phyloP scores from a whole-genome alignment of 2,329 filamentous ascomycete genomes.

The Aspergillus ustus region DNA sequence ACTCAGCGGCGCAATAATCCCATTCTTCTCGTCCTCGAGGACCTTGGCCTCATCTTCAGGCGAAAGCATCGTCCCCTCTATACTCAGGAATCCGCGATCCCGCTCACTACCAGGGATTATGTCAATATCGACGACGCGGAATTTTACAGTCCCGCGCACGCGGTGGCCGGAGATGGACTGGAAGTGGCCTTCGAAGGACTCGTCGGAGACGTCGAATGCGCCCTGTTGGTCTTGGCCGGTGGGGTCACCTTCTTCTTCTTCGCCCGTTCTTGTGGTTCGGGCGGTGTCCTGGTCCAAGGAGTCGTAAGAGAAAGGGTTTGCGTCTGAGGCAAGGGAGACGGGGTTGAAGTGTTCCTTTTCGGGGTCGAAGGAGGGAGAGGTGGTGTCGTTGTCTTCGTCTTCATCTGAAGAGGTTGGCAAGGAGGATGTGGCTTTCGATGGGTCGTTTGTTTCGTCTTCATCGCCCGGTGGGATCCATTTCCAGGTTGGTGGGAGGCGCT shows the following conservation, averaged over 20 bases:
- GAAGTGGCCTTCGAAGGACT: slow-evolving; percentile 72
- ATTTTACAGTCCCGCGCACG: slow-evolving; percentile 72
- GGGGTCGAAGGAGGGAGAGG: slow-evolving; percentile 35
- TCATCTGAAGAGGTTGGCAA: slow-evolving; percentile 34
- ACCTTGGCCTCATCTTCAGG: slow-evolving; percentile 68
- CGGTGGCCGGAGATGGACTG: slow-evolving; percentile 71
- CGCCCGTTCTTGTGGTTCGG: slow-evolving; percentile 24
- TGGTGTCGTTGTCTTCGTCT: slow-evolving; percentile 25
- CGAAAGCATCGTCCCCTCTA: slow-evolving; percentile 84
- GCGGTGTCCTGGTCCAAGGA: slow-evolving; percentile 32
- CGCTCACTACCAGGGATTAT: slow-evolving; percentile 69
- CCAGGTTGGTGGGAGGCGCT: slow-evolving; percentile 77
- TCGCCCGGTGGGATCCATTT: slow-evolving; percentile 71
- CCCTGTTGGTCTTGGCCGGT: not conserved
- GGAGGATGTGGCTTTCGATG: slow-evolving; percentile 7
- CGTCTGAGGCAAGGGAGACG: slow-evolving; percentile 37
- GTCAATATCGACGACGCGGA: slow-evolving; percentile 84
- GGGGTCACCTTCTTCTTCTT: slow-evolving; percentile 53
- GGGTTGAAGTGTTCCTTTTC: slow-evolving; percentile 48
- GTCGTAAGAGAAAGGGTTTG: slow-evolving; percentile 32
- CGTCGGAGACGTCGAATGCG: slow-evolving; percentile 23
- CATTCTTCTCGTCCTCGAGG: slow-evolving; percentile 57
- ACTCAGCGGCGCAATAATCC: slow-evolving; percentile 23
- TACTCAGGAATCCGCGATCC: slow-evolving; percentile 76
- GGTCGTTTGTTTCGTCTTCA: slow-evolving; percentile 27